Evolutionary conservation across 805 yeast genomes (phyloP), one percentile per base, ranked within the genome.

Genomic region (Candida bentonensis): DNA sequence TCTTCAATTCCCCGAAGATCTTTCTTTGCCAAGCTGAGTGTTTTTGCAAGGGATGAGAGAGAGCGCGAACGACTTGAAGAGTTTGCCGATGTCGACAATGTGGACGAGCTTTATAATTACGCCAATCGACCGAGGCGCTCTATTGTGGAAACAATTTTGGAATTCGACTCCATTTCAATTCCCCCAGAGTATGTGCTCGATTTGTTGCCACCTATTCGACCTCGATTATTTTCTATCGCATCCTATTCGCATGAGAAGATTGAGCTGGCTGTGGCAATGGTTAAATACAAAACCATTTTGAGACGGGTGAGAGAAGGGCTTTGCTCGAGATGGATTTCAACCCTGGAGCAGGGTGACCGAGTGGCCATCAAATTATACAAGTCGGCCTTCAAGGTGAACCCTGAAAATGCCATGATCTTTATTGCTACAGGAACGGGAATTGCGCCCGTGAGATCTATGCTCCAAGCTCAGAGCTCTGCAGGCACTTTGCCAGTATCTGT

Each of bases 381-480:
- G 23, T 73, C 78, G 49, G 39, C 56, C 44, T 44, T 77, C 39
- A 61, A 60, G 34, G 63, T 72, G 13, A 58, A 39, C 58, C 23
- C 50, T 2, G 49, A 56, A 3, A 57, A 48, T 2, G 82, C 95
- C 0, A 62, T 82, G 22, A 63, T 92, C 2, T 66, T 89, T 73
- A 70, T 89, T 3, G 81, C 89, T 1, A 94, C 98, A 0, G 99
- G 98, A 2, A 94, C 97, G 0, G 99, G 99, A 2, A 68, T 92
- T 9, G 98, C 99, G 0, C 98, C 98, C 2, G 77, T 89, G 72
- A 74, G 85, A 54, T 72, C 84, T 1, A 55, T 88, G 34, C 69
- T 89, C 13, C 74, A 74, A 39, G 60, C 17, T 28, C 50, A 3
- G 51, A 53, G 49, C 0, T 45, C 47, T 34, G 22, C 43, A 3